Base-by-base conservation (phyloP, 208 protist genomes). In the Acanthamoeba quina region DNA sequence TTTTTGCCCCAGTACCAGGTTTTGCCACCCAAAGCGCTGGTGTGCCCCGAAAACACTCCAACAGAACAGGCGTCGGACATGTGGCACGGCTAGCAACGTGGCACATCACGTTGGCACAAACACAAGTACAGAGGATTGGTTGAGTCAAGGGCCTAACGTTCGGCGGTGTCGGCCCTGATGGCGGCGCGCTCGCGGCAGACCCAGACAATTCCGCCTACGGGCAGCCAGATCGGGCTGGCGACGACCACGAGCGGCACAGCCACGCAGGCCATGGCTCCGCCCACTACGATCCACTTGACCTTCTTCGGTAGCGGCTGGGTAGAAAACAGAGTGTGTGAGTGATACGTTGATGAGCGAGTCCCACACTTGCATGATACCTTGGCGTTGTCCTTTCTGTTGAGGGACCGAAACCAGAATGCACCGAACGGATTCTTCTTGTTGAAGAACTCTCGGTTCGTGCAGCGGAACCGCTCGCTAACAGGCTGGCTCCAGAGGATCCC, bases 371-470 rank as follows among this genome's bases (percentile, higher is more conserved):
- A n/a, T 5, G 13, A 3, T 7, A 62, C 56, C 56, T 62, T 62
- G 3, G 56, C n/a, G 56, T 62, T 62, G 29, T 80, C 72, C 21
- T 80, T 80, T 26, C 37, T 80, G 44, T 34, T 80, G 15, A 80
- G 44, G 6, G 72, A 44, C 3, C 72, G 21, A 21, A 86, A 62
- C 78, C 78, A 86, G 29, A 86, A 86, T 0, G 78, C 17, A 19
- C 78, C 78, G 49, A 86, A 86, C 3, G 78, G 78, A 41, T 86
- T 86, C 47, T 62, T 54, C 78, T 86, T 86, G 49, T 86, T 86
- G 78, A 86, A 86, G 78, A 86, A 86, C n/a, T 86, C 78, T 29
- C 78, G 4, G 47, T 86, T 86, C 11, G 78, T 37, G 47, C 78
- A 86, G 4, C 78, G 78, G 10, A 86, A 24, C 19, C 49, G 21